Evolutionary conservation across 306 rosid species (phyloP).

Genomic region (Vicia sativa): DNA sequence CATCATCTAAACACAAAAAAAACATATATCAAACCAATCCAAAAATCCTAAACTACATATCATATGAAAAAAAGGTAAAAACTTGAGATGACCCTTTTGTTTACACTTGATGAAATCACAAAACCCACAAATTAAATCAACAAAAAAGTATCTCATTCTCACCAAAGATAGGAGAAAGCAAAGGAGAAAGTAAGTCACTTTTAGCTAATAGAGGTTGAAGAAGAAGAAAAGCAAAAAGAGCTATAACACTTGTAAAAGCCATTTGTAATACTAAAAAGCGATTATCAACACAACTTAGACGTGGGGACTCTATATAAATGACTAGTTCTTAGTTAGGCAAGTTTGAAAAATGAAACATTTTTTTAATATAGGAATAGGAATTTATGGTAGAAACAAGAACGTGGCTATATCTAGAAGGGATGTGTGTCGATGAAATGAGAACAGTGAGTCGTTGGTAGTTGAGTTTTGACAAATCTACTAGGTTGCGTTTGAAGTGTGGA

Average conservation of each 20-base stretch:
- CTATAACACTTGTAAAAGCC: conserved; percentile 47
- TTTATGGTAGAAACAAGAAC: not conserved
- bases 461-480: conserved; percentile 8
- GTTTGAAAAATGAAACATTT: not conserved
- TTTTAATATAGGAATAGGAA: not conserved
- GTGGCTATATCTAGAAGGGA: not conserved
- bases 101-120: not conserved
- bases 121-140: conserved; percentile 5
- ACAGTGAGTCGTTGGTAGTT: not conserved
- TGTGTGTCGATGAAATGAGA: not conserved
- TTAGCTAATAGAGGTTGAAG: conserved; percentile 48
- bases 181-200: conserved; percentile 54
- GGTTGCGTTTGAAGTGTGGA: not conserved
- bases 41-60: not conserved
- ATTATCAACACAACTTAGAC: not conserved
- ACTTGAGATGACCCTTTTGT: conserved; percentile 25
- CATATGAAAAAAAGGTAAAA: not conserved
- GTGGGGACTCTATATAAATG: not conserved
- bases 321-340: not conserved
- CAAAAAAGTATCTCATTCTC: conserved; percentile 34
- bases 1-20: conserved; percentile 49
- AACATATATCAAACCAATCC: not conserved
- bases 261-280: conserved; percentile 31
- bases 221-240: conserved; percentile 43
- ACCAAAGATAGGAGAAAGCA: conserved; percentile 71